Evolutionary conservation across 2,329 filamentous ascomycete genomes (phyloP).

Genomic region (Mollisia scopiformis): DNA sequence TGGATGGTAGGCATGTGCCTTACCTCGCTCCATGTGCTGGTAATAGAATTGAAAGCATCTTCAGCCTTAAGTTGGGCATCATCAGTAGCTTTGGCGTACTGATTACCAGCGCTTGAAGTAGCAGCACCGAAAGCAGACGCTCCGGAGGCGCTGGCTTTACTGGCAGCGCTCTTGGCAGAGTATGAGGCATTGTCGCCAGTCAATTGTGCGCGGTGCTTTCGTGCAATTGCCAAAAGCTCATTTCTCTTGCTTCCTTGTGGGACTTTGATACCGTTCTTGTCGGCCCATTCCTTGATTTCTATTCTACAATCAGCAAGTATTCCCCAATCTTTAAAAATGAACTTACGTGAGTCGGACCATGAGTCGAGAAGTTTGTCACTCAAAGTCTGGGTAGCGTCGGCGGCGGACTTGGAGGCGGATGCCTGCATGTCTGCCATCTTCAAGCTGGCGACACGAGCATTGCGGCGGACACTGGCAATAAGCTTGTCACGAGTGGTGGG

Average conservation of each 20-base stretch:
- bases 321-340: neutral
- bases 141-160: conserved; percentile 67
- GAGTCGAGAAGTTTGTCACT: conserved; percentile 84
- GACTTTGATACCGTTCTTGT: conserved; percentile 87
- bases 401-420: conserved; percentile 65
- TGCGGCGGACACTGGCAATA: conserved; percentile 86
- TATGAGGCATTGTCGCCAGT: conserved; percentile 63
- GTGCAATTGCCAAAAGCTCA: conserved; percentile 85
- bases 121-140: conserved; percentile 69
- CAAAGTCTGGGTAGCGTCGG: conserved; percentile 72
- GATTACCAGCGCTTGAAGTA: conserved; percentile 74
- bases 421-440: conserved; percentile 64
- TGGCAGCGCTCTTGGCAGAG: conserved; percentile 69
- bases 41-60: conserved; percentile 67
- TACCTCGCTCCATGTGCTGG: conserved; percentile 70
- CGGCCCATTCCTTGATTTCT: conserved; percentile 88
- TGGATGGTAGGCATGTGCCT: neutral
- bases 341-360: conserved; percentile 74
- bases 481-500: conserved; percentile 83
- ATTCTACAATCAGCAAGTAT: conserved; percentile 8
- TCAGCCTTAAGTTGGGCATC: conserved; percentile 63
- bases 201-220: conserved; percentile 79
- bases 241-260: conserved; percentile 89
- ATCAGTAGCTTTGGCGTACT: conserved; percentile 77
- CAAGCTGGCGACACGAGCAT: conserved; percentile 78